Percentiles rank a stretch among this genome's conserved stretches.
Conservation (phyloP, 2,329 filamentous ascomycete genomes). For the Volutella citrinella region DNA sequence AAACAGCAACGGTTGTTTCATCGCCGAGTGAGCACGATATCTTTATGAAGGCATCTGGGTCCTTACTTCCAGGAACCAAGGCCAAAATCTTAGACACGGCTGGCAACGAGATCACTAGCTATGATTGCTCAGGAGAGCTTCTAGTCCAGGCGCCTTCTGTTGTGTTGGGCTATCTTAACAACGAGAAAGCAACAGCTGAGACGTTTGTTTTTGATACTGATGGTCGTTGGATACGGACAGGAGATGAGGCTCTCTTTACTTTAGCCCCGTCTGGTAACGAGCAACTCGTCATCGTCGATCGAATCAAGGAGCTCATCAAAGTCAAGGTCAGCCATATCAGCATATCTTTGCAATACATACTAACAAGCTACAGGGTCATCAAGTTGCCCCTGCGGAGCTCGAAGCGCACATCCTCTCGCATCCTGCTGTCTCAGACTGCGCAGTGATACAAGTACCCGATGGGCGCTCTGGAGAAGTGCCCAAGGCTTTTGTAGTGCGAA, state of each 20-base stretch:
- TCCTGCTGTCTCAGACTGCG: conserved; percentile 65
- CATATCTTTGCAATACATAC: no score
- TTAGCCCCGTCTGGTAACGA: conserved; percentile 43
- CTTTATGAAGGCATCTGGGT: conserved; percentile 69
- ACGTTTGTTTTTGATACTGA: conserved; percentile 13
- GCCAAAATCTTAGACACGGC: conserved; percentile 67
- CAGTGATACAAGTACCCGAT: conserved; percentile 68
- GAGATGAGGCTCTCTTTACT: conserved; percentile 55
- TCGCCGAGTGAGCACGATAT: conserved; percentile 61
- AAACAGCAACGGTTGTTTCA: conserved; percentile 69
- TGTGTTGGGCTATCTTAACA: conserved; percentile 75
- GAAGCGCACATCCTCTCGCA: conserved; percentile 72
- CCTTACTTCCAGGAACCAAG: conserved; percentile 61
- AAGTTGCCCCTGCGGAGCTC: conserved; percentile 76
- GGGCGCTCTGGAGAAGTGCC: conserved; percentile 58
- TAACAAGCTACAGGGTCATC: conserved; percentile 42
- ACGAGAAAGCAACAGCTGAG: conserved; percentile 50
- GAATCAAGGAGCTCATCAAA: conserved; percentile 51
- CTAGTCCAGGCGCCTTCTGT: conserved; percentile 70
- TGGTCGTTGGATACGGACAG: conserved; percentile 26
- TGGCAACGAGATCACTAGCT: conserved; percentile 63
- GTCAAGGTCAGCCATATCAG: conserved; percentile 42
- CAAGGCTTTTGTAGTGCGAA: conserved; percentile 57
- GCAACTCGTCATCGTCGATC: conserved; percentile 21
- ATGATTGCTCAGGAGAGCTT: conserved; percentile 70